phyloP scores from a whole-genome alignment of 371 early-diverging fungal genomes.

The Syncephalastrum racemosum region DNA sequence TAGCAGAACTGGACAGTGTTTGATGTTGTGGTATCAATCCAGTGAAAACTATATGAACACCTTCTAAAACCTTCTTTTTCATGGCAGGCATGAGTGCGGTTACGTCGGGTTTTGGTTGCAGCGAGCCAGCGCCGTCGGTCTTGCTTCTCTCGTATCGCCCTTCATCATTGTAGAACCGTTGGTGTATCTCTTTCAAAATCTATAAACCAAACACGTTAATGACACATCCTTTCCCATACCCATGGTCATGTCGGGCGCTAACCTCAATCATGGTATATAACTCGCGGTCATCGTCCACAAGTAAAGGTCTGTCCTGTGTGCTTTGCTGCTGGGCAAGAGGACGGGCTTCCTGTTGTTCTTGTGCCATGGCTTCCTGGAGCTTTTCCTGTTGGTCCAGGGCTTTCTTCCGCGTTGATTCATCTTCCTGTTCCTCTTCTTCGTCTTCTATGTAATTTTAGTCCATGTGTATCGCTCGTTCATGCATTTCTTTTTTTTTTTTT shows the following conservation, averaged over 20 bases:
- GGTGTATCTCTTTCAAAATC: constrained; percentile 57
- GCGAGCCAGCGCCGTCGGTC: constrained; percentile 16
- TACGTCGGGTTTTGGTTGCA: constrained; percentile 40
- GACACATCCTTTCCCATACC: not conserved
- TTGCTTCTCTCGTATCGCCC: constrained; percentile 7
- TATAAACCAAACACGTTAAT: constrained; percentile 10
- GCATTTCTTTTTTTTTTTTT: not conserved
- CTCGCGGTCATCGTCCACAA: constrained; percentile 57
- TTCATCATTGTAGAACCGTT: constrained; percentile 44
- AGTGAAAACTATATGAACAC: constrained; percentile 53
- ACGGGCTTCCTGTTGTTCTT: constrained; percentile 18
- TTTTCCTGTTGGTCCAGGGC: constrained; percentile 20
- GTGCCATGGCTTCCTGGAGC: constrained; percentile 25
- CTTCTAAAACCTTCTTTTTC: constrained; percentile 48
- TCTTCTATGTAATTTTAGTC: constrained; percentile 6
- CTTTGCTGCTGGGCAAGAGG: constrained; percentile 30
- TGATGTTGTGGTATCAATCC: constrained; percentile 57
- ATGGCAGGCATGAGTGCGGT: constrained; percentile 51
- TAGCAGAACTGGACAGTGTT: constrained; percentile 52
- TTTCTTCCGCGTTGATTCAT: constrained; percentile 4
- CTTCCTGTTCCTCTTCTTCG: constrained; percentile 7
- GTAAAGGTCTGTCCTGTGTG: constrained; percentile 33
- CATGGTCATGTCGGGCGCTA: constrained; percentile 6
- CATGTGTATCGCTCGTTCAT: not conserved
- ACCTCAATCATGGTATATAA: constrained; percentile 52